These are phyloP conservation scores for Lachancea kluyveri DNA, from an alignment of 805 yeast genomes.

Conservation along the genomic window DNA sequence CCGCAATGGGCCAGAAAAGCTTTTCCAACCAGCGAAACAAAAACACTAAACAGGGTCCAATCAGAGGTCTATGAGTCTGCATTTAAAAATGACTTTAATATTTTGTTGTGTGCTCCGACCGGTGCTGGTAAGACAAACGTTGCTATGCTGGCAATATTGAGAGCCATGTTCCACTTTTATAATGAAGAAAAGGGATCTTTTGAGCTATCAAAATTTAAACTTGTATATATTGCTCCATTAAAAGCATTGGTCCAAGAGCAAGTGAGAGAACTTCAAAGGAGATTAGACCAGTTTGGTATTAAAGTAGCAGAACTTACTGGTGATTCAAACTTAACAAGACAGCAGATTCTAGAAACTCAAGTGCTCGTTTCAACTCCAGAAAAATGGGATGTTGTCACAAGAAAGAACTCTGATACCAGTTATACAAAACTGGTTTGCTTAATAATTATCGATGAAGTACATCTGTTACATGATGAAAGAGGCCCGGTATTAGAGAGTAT, in stretches of 20 bases:
- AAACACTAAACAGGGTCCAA: constrained; percentile 73
- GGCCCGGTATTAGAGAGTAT: constrained; percentile 92
- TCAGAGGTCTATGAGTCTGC: constrained; percentile 78
- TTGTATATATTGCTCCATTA: constrained; percentile 86
- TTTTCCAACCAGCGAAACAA: constrained; percentile 62
- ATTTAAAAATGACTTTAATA: constrained; percentile 60
- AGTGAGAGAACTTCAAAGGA: constrained; percentile 73
- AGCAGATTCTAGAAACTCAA: constrained; percentile 74
- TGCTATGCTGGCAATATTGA: constrained; percentile 77
- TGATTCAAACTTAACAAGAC: constrained; percentile 70
- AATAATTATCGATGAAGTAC: constrained; percentile 86
- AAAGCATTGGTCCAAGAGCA: constrained; percentile 96
- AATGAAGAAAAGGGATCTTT: constrained; percentile 42
- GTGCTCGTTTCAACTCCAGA: constrained; percentile 91
- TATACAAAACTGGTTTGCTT: constrained; percentile 60
- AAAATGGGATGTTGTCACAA: constrained; percentile 93
- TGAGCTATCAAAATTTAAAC: constrained; percentile 52
- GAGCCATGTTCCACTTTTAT: constrained; percentile 50
- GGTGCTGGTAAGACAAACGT: constrained; percentile 99
- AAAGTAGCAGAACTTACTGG: constrained; percentile 86
- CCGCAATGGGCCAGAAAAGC: constrained; percentile 82
- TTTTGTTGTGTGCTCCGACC: constrained; percentile 92
- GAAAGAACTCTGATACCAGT: constrained; percentile 67
- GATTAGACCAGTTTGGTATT: constrained; percentile 58
- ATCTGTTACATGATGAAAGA: constrained; percentile 85